A percentile compares a stretch with the other conserved stretches of the same genome.
phyloP scores from a whole-genome alignment of 257 asterid species.

The Pogostemon cablin region DNA sequence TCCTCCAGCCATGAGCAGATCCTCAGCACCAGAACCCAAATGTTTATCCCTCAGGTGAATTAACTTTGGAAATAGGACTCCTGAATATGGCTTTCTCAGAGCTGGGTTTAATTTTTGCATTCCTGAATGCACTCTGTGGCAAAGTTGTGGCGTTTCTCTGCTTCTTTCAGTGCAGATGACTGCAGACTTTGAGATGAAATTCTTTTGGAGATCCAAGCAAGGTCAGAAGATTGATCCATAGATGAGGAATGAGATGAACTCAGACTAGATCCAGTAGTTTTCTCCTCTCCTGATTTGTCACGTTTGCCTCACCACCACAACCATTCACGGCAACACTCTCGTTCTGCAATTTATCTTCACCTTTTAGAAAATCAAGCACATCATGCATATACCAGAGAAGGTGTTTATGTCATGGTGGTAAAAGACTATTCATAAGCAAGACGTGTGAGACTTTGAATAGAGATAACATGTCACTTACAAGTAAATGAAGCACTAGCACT shows the following conservation, averaged over 20 bases:
- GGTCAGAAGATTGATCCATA: slow-evolving; percentile 58
- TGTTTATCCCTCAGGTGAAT: slow-evolving; percentile 11
- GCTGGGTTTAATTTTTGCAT: slow-evolving; percentile 18
- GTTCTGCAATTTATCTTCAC: slow-evolving; percentile 49
- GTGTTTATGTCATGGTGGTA: not conserved
- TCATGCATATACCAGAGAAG: not conserved
- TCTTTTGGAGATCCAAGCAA: slow-evolving; percentile 60
- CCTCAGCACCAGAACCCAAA: slow-evolving; percentile 11
- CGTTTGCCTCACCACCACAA: slow-evolving; percentile 40
- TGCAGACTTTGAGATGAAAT: slow-evolving; percentile 40
- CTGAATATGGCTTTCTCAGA: slow-evolving; percentile 25
- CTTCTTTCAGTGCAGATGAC: slow-evolving; percentile 37
- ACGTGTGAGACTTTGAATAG: not conserved
- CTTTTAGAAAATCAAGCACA: not conserved
- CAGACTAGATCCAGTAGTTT: slow-evolving; percentile 34
- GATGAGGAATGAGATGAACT: slow-evolving; percentile 52
- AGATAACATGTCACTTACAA: not conserved
- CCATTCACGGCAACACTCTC: slow-evolving; percentile 33
- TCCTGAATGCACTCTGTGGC: slow-evolving; percentile 25
- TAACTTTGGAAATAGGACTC: slow-evolving; percentile 29
- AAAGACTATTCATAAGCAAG: not conserved
- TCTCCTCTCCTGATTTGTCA: slow-evolving; percentile 44
- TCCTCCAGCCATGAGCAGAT: not conserved
- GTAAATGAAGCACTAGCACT: no score
- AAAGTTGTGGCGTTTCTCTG: slow-evolving; percentile 28